A percentile compares a stretch with the other conserved stretches of the same genome.
Conservation (phyloP, 2,329 filamentous ascomycete species). For the Fusarium torreyae region DNA sequence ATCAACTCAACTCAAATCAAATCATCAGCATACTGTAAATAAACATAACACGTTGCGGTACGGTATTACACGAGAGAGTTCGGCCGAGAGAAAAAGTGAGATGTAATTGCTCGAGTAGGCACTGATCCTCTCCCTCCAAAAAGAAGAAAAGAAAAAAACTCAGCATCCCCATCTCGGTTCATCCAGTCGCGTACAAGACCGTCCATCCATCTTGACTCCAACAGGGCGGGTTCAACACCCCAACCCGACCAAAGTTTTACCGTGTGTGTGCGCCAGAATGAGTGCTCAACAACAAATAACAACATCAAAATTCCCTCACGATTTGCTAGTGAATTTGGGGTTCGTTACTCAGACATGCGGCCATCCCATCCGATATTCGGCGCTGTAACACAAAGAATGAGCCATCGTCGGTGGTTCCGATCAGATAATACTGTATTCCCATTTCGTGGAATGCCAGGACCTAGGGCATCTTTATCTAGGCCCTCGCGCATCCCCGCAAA, state of each 20-base stretch:
- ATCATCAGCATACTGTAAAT: background rate
- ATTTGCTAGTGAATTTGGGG: conserved; percentile 4
- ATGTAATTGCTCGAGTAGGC: conserved; percentile 13
- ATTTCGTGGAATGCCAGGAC: conserved; percentile 17
- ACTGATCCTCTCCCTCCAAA: conserved; percentile 20
- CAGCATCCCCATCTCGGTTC: conserved; percentile 16
- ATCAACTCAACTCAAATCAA: too few relatives aligned
- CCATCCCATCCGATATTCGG: conserved; percentile 15
- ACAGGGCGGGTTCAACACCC: conserved; percentile 40
- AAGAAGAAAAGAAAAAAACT: conserved; percentile 22
- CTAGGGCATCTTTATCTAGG: conserved; percentile 35
- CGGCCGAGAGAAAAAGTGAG: conserved; percentile 1
- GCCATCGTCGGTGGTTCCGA: conserved; percentile 31
- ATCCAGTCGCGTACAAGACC: conserved; percentile 34
- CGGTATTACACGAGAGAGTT: conserved; percentile 4
- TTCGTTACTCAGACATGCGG: background rate
- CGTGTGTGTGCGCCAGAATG: conserved; percentile 24
- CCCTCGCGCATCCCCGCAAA: conserved; percentile 40
- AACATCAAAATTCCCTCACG: conserved; percentile 36
- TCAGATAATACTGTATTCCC: conserved; percentile 2
- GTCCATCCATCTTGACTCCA: conserved; percentile 46
- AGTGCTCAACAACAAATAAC: conserved; percentile 34
- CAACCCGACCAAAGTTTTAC: conserved; percentile 29
- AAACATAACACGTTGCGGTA: conserved; percentile 3
- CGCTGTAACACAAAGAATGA: background rate